Evolutionary conservation across 228 moss, liverwort and hornwort genomes (phyloP), one percentile per base, ranked within the genome.

Genomic region (Sphagnum magellanicum): DNA sequence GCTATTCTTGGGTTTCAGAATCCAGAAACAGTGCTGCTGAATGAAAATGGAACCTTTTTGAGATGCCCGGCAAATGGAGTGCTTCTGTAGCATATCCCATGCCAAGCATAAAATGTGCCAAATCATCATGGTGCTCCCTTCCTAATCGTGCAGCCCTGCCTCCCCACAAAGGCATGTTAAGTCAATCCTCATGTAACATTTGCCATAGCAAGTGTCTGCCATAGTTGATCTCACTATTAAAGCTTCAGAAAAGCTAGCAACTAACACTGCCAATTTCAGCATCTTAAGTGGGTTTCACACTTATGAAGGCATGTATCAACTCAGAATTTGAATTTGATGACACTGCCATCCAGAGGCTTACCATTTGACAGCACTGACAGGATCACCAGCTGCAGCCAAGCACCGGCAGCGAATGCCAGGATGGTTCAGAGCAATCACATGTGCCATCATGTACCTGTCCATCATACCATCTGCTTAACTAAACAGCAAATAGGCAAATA

Each of bases 361-460:
- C 97, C 97, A 98, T 78, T 98, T 98, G 17, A 98, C 97, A 74
- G 97, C 91, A 80, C 97, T 98, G 67, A 98, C 93, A 68, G 93
- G 91, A 87, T 98, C 97, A 79, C 97, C 97, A 79, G 93, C 90
- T 57, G 97, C 97, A 72, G 97, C 97, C 79, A 98, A 76, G 74
- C 97, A 98, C 71, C 97, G 93, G 79, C 97, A 98, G 59, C 97
- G 81, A 74, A 98, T 93, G 66, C 97, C 97, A n/a, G 97, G 97
- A 73, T 98, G 97, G 66, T 90, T 98, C 68, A 98, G 73, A 66
- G 77, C 91, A 74, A 98, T 84, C 58, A 93, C 93, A 69, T 98
- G 97, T 16, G 97, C 97, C 5, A 90, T 91, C 82, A 90, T 91
- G 49, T 91, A 93, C 82, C 97, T 98, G 85, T 69, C 53, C 50